Evolutionary conservation across 495 filamentous ascomycete species (phyloP).

Genomic region (Lepidopterella palustris): DNA sequence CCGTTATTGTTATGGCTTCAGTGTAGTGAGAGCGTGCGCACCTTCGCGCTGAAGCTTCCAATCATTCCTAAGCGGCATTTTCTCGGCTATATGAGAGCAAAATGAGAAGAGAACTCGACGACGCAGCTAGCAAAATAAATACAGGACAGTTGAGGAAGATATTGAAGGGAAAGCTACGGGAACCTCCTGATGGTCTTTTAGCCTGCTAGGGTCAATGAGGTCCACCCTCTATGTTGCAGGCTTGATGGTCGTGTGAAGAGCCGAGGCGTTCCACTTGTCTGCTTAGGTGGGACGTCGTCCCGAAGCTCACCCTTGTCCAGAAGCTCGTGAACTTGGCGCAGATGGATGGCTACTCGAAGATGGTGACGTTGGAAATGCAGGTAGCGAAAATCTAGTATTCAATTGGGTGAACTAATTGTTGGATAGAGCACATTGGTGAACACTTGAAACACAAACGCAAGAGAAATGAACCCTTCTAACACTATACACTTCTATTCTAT

Average conservation of each 20-base stretch:
- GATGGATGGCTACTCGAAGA: not conserved
- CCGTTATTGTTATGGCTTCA: too few species aligned
- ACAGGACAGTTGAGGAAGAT: not conserved
- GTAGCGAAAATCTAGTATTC: not conserved
- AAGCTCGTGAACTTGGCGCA: not conserved
- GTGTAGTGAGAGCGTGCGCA: slow-evolving; percentile 1
- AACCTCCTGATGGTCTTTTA: not conserved
- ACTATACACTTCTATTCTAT: not conserved
- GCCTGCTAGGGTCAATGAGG: not conserved
- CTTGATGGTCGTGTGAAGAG: not conserved
- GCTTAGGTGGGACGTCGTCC: not conserved
- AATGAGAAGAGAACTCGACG: too few species aligned
- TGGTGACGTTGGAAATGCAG: not conserved
- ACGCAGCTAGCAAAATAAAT: too few species aligned
- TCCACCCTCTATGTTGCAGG: not conserved
- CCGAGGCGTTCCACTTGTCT: not conserved
- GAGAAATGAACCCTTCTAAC: not conserved
- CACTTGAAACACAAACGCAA: not conserved
- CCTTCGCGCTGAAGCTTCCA: slow-evolving; percentile 32
- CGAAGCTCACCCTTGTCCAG: not conserved
- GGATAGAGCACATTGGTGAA: too few species aligned
- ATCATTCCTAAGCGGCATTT: slow-evolving; percentile 29
- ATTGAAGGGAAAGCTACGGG: not conserved
- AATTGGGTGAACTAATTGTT: not conserved
- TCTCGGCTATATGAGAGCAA: not conserved